Base-by-base conservation (phyloP, 306 rosid genomes). In the Ormosia semicastrata region DNA sequence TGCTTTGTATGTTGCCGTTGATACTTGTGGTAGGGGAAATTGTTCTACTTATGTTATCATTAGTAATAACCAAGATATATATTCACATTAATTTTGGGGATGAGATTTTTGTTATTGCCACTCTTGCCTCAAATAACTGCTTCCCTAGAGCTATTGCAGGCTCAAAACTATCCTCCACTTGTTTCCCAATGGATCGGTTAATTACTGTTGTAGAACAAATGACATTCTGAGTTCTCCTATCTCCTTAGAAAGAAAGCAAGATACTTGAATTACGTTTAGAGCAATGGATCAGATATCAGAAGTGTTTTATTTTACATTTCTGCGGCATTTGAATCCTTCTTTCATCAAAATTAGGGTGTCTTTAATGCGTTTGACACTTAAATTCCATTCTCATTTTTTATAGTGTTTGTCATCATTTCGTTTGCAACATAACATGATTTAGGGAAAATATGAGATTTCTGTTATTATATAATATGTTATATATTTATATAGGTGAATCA, bases 141-240 rank as follows among this genome's bases (percentile, higher is more conserved):
- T 70, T 82, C 49, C 70, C 15, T 54, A 3, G 18, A 13, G 80
- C 12, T 77, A 71, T 58, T 57, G 36, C 13, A 24, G 76, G 43
- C 37, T 65, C 37, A 66, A 34, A 64, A 56, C 39, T 7, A 3
- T 58, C 15, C 1, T 52, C 53, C 12, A 1, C 59, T 29, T 33
- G 14, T 78, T 72, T 36, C 24, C 53, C 4, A 9, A 29, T 79
- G 65, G 43, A 30, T 44, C 24, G 57, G 14, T 57, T 57, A 66
- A 70, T 36, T 66, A 66, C 41, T 39, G 58, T 37, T 66, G 75
- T 29, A 46, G 63, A 76, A 57, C 50, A 10, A 68, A 65, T 76
- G 74, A 62, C 68, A 32, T 62, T 52, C 37, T 13, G 33, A 43
- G 15, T 8, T 44, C 71, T 81, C 18, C 17, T 40, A 10, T 63